Evolutionary conservation across 257 asterid genomes (phyloP).

Genomic region (Forsythia suspensa): DNA sequence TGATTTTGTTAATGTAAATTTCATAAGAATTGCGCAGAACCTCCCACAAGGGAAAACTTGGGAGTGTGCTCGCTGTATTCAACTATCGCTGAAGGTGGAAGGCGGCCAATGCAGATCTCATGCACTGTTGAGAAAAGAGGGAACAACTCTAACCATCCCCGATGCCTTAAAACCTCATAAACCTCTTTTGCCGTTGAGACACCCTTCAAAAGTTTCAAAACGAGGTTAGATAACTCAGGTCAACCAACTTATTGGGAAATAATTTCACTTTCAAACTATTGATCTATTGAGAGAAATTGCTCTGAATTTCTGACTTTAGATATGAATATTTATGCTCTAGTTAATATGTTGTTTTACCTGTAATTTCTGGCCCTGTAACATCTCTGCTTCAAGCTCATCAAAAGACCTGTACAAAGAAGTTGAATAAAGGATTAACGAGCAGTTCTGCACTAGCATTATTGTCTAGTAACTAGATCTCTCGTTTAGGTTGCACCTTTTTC

Average conservation of each 20-base stretch:
- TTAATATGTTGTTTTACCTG: slow-evolving; percentile 45
- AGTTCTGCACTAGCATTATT: neutral
- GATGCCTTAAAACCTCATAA: slow-evolving; percentile 68
- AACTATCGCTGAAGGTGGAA: slow-evolving; percentile 79
- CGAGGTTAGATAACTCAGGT: neutral
- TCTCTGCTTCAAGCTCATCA: slow-evolving; percentile 89
- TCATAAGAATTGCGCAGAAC: slow-evolving; percentile 45
- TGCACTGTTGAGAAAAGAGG: slow-evolving; percentile 93
- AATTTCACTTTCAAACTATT: neutral
- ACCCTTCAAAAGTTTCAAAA: slow-evolving; percentile 46
- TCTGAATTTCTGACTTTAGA: neutral
- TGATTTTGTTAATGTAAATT: slow-evolving; percentile 4
- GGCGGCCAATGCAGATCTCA: slow-evolving; percentile 74
- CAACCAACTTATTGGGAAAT: neutral
- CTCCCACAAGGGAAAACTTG: slow-evolving; percentile 47
- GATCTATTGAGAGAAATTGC: neutral
- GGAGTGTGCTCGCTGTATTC: slow-evolving; percentile 64
- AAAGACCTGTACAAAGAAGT: slow-evolving; percentile 43
- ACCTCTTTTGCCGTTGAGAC: slow-evolving; percentile 90
- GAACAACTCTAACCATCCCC: slow-evolving; percentile 81
- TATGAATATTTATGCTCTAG: neutral
- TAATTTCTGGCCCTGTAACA: slow-evolving; percentile 90
- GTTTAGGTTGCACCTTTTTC: slow-evolving; percentile 48
- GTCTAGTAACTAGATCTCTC: neutral
- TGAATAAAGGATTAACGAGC: neutral